Evolutionary conservation across 495 filamentous ascomycete genomes (phyloP).

Genomic region (Lichenothelia convexa): DNA sequence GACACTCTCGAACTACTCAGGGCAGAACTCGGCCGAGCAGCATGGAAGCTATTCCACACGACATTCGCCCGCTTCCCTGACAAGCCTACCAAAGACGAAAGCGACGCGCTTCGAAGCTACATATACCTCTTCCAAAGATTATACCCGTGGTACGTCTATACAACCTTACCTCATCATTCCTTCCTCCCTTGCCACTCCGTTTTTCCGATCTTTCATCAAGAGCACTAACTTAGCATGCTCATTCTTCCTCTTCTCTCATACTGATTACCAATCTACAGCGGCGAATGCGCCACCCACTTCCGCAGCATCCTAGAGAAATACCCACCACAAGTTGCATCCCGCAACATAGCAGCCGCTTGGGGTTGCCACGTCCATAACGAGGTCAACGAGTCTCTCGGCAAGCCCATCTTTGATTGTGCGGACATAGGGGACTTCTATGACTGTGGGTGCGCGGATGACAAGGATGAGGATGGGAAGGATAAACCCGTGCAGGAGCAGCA

Average conservation of each 20-base stretch:
- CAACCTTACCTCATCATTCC: too few species aligned
- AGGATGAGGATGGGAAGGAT: slow-evolving; percentile 14
- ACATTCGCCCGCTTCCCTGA: slow-evolving; percentile 89
- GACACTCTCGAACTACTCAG: slow-evolving; percentile 21
- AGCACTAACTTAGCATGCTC: neutral
- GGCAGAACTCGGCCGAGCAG: slow-evolving; percentile 72
- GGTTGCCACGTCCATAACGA: slow-evolving; percentile 89
- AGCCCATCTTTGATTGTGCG: slow-evolving; percentile 70
- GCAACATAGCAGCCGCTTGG: slow-evolving; percentile 75
- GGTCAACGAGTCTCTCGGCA: slow-evolving; percentile 74
- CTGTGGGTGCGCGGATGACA: slow-evolving; percentile 80
- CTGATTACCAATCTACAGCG: slow-evolving; percentile 31
- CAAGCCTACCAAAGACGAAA: slow-evolving; percentile 64
- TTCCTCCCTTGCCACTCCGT: too few species aligned
- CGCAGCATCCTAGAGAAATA: slow-evolving; percentile 60
- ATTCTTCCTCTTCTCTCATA: neutral
- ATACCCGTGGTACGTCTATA: too few species aligned
- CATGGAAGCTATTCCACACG: slow-evolving; percentile 90
- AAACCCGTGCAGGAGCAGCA: neutral
- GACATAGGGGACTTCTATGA: slow-evolving; percentile 88
- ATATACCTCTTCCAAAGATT: slow-evolving; percentile 80
- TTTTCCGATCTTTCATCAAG: too few species aligned
- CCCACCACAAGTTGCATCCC: slow-evolving; percentile 77
- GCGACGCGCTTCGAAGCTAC: slow-evolving; percentile 63
- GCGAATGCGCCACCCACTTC: slow-evolving; percentile 88